Base-by-base conservation (phyloP, 129 eudicot genomes). In the Lactuca sativa region DNA sequence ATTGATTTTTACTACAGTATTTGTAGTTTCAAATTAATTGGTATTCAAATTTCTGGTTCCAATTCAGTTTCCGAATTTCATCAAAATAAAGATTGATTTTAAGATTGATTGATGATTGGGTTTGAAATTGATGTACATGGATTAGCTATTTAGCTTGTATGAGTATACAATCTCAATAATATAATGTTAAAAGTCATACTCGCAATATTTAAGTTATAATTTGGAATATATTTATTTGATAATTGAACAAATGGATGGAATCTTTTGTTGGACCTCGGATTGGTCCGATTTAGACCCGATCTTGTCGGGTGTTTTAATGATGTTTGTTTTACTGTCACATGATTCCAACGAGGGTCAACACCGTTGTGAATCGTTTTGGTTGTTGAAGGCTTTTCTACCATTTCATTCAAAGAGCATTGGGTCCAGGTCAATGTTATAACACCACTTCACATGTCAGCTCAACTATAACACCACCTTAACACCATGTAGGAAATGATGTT, bases 71-170 rank as follows among this genome's bases (percentile, higher is more conserved):
- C 64, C 16, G 37, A 56, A 17, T 44, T 69, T 31, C 64, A 64
- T 70, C 66, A 71, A 57, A 64, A 70, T 59, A 60, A 67, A 37
- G 56, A 47, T 47, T 18, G 67, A 37, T 54, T 69, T 21, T 21
- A 21, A 21, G 21, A 47, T 47, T 18, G 67, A 37, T 54, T 69
- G 76, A 76, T 62, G 65, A 77, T 76, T 14, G 62, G 56, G 62
- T 59, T 78, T 66, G 70, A 40, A 72, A 59, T 62, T 44, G 57
- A 53, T 65, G 67, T 62, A 65, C 9, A 66, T 62, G 70, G 40
- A 73, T 38, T 63, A 73, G 77, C 7, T 53, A 14, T 51, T 51
- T 62, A 62, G 77, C 6, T 55, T 73, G 17, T 73, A 38, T 69
- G 64, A 36, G 64, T 69, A 55, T 33, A 73, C 6, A 30, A 60